Evolutionary conservation across 2,329 filamentous ascomycete species (phyloP).

Genomic region (Sarocladiaceae sp.): DNA sequence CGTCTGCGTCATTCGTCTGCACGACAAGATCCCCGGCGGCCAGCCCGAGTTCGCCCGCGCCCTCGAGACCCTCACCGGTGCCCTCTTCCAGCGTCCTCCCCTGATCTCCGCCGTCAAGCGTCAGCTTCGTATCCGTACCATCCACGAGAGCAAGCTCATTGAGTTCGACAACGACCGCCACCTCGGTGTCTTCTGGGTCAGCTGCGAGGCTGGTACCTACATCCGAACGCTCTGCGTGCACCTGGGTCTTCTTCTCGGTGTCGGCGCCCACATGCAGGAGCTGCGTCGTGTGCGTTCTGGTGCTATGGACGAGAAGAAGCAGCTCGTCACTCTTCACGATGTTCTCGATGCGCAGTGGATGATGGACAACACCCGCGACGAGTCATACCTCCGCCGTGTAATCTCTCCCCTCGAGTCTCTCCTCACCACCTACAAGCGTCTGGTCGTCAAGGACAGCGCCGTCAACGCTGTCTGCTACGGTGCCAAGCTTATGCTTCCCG

Average conservation of each 20-base stretch:
- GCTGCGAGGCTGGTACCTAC: slow-evolving; percentile 95
- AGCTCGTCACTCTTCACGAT: slow-evolving; percentile 81
- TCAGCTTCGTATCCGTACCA: slow-evolving; percentile 95
- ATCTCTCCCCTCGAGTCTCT: slow-evolving; percentile 91
- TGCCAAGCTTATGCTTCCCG: slow-evolving; percentile 97
- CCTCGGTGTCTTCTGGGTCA: slow-evolving; percentile 98
- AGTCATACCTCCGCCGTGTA: slow-evolving; percentile 83
- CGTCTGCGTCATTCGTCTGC: slow-evolving; percentile 88
- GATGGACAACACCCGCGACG: slow-evolving; percentile 92
- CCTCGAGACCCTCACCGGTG: slow-evolving; percentile 91
- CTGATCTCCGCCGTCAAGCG: slow-evolving; percentile 98
- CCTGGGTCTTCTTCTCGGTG: slow-evolving; percentile 67
- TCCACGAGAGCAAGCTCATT: slow-evolving; percentile 92
- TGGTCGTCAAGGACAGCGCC: slow-evolving; percentile 79
- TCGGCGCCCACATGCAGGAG: slow-evolving; percentile 98
- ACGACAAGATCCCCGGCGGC: slow-evolving; percentile 91
- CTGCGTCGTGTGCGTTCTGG: slow-evolving; percentile 87
- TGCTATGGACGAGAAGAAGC: slow-evolving; percentile 87
- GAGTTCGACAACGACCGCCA: slow-evolving; percentile 99
- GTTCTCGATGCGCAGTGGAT: slow-evolving; percentile 92
- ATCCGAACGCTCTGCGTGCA: slow-evolving; percentile 98
- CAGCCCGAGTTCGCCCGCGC: slow-evolving; percentile 89
- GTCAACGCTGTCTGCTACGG: slow-evolving; percentile 98
- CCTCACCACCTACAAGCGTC: slow-evolving; percentile 86
- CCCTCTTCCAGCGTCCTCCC: slow-evolving; percentile 84